phyloP scores from a whole-genome alignment of 441 rosid genomes.

The Viola pubescens region DNA sequence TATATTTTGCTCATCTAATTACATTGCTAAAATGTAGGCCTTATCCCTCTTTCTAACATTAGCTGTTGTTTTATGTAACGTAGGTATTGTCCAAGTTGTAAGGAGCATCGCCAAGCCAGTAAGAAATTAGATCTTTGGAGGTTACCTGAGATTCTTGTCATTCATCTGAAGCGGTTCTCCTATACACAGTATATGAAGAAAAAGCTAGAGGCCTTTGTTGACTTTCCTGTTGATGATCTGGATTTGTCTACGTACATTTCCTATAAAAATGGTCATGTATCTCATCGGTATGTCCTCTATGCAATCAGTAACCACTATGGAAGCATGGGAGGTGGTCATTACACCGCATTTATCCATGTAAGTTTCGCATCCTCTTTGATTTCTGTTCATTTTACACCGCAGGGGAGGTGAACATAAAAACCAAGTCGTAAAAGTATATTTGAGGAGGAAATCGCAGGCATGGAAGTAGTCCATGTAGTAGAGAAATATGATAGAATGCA shows the following conservation, averaged over 20 bases:
- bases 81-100: conserved; percentile 65
- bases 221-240: conserved; percentile 58
- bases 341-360: conserved; percentile 63
- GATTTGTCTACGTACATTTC: conserved; percentile 46
- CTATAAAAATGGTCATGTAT: conserved; percentile 25
- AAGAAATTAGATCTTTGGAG: conserved; percentile 73
- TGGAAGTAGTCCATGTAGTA: too few relatives aligned
- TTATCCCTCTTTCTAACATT: conserved; percentile 17
- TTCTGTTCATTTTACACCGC: background rate
- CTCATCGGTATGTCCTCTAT: conserved; percentile 44
- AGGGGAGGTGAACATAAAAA: background rate
- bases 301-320: conserved; percentile 69
- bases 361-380: conserved; percentile 19
- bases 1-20: too few relatives aligned
- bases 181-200: conserved; percentile 47
- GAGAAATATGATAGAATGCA: too few relatives aligned
- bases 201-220: conserved; percentile 62
- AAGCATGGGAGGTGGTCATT: conserved; percentile 71
- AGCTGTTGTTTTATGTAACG: conserved; percentile 13
- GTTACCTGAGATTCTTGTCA: conserved; percentile 54
- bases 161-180: conserved; percentile 68
- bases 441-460: too few relatives aligned
- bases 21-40: too few relatives aligned
- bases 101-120: conserved; percentile 54
- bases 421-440: background rate